These are phyloP conservation scores for Actinomortierella wolfii DNA, from an alignment of 371 early-diverging fungal species.

Conservation along the genomic window DNA sequence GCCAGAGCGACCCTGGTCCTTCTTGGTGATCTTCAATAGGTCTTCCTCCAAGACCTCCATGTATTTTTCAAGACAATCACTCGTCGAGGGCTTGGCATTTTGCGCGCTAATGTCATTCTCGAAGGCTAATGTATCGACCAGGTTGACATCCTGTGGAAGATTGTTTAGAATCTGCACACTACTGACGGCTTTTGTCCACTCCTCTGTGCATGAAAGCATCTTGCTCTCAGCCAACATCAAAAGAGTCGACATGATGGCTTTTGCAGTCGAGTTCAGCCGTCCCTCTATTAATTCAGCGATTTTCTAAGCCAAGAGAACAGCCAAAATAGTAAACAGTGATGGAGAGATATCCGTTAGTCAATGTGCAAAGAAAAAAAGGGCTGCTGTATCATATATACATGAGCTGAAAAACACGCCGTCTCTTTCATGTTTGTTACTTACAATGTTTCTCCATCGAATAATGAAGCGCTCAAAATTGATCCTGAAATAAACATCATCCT, in stretches of 20 bases:
- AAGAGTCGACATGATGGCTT: conserved; percentile 63
- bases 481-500: conserved; percentile 65
- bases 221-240: conserved; percentile 43
- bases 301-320: conserved; percentile 8
- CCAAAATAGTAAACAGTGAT: background rate
- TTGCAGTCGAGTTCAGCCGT: conserved; percentile 72
- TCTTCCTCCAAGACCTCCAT: conserved; percentile 70
- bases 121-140: conserved; percentile 59
- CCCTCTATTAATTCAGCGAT: conserved; percentile 67
- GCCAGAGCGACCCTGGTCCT: conserved; percentile 77
- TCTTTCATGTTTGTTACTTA: conserved; percentile 15
- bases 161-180: conserved; percentile 60
- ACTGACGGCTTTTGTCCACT: conserved; percentile 45
- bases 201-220: conserved; percentile 39
- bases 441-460: conserved; percentile 76
- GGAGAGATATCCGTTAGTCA: too few relatives aligned
- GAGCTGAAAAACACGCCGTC: background rate
- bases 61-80: conserved; percentile 65
- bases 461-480: conserved; percentile 81
- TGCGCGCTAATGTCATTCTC: conserved; percentile 53
- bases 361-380: background rate
- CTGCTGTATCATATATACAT: background rate
- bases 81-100: conserved; percentile 45
- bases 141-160: conserved; percentile 54
- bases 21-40: conserved; percentile 67